Conservation (phyloP, 1,139 yeast genomes). For the Kodamaea sp. region DNA sequence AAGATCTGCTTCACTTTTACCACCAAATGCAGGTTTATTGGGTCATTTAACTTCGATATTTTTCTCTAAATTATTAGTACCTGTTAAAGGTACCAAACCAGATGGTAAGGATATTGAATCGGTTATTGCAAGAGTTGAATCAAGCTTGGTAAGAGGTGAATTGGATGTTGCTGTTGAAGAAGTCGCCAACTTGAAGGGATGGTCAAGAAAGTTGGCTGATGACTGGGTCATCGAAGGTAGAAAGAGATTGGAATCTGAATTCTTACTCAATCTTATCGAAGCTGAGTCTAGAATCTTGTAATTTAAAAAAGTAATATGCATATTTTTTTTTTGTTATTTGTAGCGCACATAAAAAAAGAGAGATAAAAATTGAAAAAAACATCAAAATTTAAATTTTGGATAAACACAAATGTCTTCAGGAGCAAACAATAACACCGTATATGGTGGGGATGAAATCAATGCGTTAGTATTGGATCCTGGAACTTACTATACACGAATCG, state of each 20-base stretch:
- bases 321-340: not conserved
- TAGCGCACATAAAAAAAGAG: not conserved
- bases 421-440: slow-evolving; percentile 22
- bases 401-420: slow-evolving; percentile 15
- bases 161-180: slow-evolving; percentile 90
- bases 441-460: slow-evolving; percentile 74
- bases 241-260: slow-evolving; percentile 83
- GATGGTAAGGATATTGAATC: slow-evolving; percentile 84
- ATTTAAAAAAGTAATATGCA: not conserved
- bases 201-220: slow-evolving; percentile 85
- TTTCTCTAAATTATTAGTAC: slow-evolving; percentile 72
- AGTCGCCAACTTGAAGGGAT: slow-evolving; percentile 84
- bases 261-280: slow-evolving; percentile 62
- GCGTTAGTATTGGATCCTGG: slow-evolving; percentile 94
- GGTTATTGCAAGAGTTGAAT: slow-evolving; percentile 81
- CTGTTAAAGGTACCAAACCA: slow-evolving; percentile 52
- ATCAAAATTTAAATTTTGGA: not conserved
- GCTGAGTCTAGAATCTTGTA: slow-evolving; percentile 49
- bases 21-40: slow-evolving; percentile 92
- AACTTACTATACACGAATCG: slow-evolving; percentile 74
- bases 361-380: not conserved
- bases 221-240: slow-evolving; percentile 92
- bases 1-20: slow-evolving; percentile 81
- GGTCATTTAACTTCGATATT: slow-evolving; percentile 82
- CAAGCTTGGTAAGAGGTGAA: slow-evolving; percentile 70